Evolutionary conservation across 371 early-diverging fungal genomes (phyloP), one percentile per base, ranked within the genome.

Genomic region (Mortierella sp.): DNA sequence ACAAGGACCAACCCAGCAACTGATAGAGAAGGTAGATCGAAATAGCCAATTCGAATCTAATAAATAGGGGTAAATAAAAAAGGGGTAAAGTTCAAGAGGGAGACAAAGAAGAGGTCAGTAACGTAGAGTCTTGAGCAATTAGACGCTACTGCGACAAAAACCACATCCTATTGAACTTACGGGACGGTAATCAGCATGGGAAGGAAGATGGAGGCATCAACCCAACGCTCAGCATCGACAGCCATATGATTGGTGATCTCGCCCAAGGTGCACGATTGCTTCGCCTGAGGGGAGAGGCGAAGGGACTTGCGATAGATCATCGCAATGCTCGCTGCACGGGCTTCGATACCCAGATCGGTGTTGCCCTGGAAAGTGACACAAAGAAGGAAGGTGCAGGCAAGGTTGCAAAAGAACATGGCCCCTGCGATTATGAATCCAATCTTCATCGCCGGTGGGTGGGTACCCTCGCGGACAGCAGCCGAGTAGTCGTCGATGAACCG

Each of bases 231-330:
- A 14, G 82, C 77, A 66, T 81, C 82, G 2, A 81, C 77, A 8
- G 82, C 68, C 97, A 97, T 97, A 66, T 90, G 92, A 73, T 97
- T 98, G 26, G 95, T 95, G 73, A 98, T 97, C 77, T 94, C 85
- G 10, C 88, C 80, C 11, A 87, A 90, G n/a, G 97, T 96, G 29
- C 90, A 93, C 55, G 87, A 88, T 81, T 95, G 96, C 6, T 96
- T 91, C 44, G 95, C 91, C 11, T 88, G 85, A 75, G 93, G 96
- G 34, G 96, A 95, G 10, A 99, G 90, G 5, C 87, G 85, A 71
- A 97, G 77, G 0, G 95, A 88, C 85, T 98, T 98, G 80, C 91
- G 91, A 84, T 97, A 99, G 44, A 99, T 93, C 26, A 96, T 89
- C 0, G 97, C 94, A 26, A 95, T 91, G 63, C 96, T 85, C 16